Evolutionary conservation across 2,329 filamentous ascomycete species (phyloP).

Genomic region (Neoscytalidium dimidiatum): DNA sequence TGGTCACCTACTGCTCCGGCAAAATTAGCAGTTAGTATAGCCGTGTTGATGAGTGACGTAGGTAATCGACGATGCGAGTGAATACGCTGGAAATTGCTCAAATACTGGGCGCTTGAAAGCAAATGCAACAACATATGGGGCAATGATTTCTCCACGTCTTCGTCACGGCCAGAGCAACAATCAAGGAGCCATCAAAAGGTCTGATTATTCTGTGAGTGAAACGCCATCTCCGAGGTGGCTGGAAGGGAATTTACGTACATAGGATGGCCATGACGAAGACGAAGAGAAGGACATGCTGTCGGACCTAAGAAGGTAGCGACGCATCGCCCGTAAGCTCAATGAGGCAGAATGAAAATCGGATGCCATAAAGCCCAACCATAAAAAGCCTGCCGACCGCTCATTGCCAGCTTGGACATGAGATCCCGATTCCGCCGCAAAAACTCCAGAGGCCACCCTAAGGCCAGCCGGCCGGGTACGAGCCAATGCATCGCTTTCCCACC

Average conservation of each 20-base stretch:
- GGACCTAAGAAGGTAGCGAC: slow-evolving; percentile 37
- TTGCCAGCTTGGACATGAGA: slow-evolving; percentile 20
- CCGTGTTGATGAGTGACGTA: neutral
- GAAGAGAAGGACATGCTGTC: slow-evolving; percentile 42
- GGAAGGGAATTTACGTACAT: slow-evolving; percentile 46
- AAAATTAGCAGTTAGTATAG: slow-evolving; percentile 42
- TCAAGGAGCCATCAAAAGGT: slow-evolving; percentile 39
- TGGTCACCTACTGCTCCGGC: slow-evolving; percentile 15
- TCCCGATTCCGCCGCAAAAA: slow-evolving; percentile 27
- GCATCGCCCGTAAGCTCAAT: slow-evolving; percentile 33
- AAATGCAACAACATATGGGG: neutral
- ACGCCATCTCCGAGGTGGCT: slow-evolving; percentile 38
- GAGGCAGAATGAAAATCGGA: slow-evolving; percentile 20
- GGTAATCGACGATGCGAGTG: slow-evolving; percentile 20
- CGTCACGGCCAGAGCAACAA: slow-evolving; percentile 38
- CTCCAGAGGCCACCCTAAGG: slow-evolving; percentile 37
- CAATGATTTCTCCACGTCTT: slow-evolving; percentile 31
- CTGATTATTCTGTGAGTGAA: slow-evolving; percentile 44
- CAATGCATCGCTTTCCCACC: slow-evolving; percentile 40
- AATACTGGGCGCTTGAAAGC: slow-evolving; percentile 1
- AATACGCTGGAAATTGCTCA: slow-evolving; percentile 21
- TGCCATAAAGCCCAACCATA: slow-evolving; percentile 23
- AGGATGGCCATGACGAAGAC: slow-evolving; percentile 48
- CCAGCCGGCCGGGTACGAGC: slow-evolving; percentile 35
- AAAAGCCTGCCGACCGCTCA: slow-evolving; percentile 24